Base-by-base conservation (phyloP, 1,284 basidiomycete species). In the Xerocomus nothofagi region DNA sequence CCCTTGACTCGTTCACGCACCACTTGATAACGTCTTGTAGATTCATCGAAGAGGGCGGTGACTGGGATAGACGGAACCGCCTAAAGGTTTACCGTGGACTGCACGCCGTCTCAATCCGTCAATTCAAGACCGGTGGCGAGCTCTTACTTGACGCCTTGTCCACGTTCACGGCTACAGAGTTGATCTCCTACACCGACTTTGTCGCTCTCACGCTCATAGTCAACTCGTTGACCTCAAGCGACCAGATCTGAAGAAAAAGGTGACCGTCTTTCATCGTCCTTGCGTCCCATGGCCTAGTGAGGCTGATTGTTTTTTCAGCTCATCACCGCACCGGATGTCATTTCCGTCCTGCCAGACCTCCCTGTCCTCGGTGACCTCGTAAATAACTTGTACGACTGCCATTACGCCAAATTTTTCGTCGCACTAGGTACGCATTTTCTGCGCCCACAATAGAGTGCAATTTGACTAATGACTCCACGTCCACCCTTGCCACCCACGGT, bases 51-150 rank as follows among this genome's bases (percentile, higher is more conserved):
- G 84, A 94, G 67, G 96, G 97, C 2, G 96, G 97, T 39, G 96
- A 99, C 71, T 99, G 96, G 96, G 96, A 99, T 70, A 79, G 97
- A 49, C 82, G 94, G 27, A 99, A 98, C 69, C 82, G 95, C 39
- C 82, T 98, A 58, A 99, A 98, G 70, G 96, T 98, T 33, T 99
- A 99, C 75, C 84, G 86, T 47, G 95, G 90, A 33, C 73, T 97
- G 2, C 90, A 97, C 66, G 75, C 88, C 27, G 74, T 97, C 30
- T 91, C 92, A 17, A 88, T 94, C 51, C 88, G 96, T 50, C 85
- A 86, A 72, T 93, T 85, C 75, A 88, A 82, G 68, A 82, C 70
- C 20, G 86, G 75, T 8, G 78, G 78, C 32, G 89, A 87, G 45
- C 82, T 97, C 10, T 79, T 98, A 56, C 82, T 94, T 42, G 94